Evolutionary conservation across 768 basidiomycete species (phyloP).

Genomic region (Fomitopsis serialis): DNA sequence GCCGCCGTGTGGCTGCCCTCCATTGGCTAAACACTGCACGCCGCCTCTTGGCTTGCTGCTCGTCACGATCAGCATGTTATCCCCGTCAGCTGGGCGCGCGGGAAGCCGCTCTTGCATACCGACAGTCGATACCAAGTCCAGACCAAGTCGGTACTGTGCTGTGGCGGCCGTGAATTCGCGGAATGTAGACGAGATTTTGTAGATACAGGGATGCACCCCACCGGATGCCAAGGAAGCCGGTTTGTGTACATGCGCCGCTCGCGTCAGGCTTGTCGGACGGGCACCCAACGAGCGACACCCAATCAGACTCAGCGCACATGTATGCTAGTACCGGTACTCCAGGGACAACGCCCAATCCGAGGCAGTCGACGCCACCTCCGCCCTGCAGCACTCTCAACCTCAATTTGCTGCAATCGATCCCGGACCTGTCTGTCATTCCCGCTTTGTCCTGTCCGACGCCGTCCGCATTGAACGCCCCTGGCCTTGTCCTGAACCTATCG

Average conservation of each 20-base stretch:
- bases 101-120: background rate
- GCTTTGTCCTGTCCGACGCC: background rate
- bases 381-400: background rate
- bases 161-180: no score
- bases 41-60: background rate
- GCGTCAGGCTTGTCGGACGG: no score
- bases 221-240: no score
- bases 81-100: background rate
- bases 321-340: no score
- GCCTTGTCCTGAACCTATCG: constrained; percentile 25
- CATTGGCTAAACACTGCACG: background rate
- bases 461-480: background rate
- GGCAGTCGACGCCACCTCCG: background rate
- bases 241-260: no score
- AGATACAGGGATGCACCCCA: no score
- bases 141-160: background rate
- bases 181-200: no score
- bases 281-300: no score
- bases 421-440: background rate
- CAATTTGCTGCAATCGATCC: background rate
- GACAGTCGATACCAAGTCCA: background rate
- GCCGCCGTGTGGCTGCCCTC: background rate
- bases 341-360: no score
- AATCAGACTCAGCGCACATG: no score
- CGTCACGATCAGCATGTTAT: background rate